Evolutionary conservation across 495 filamentous ascomycete genomes (phyloP).

Genomic region (Cercophora samala): DNA sequence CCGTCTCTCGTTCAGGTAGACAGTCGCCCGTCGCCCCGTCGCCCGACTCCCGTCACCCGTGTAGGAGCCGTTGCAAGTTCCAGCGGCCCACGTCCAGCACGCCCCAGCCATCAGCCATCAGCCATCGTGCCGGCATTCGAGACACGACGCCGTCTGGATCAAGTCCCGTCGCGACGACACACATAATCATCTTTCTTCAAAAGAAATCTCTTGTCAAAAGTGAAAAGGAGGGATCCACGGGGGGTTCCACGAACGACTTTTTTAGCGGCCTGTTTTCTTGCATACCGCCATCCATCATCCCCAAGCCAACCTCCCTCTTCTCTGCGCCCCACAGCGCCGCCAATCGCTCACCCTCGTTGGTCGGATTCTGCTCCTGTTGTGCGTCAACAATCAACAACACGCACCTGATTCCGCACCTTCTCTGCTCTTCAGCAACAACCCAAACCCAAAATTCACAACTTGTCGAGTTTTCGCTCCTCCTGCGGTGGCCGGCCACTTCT

Average conservation of each 20-base stretch:
- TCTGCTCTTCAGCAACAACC: constrained; percentile 26
- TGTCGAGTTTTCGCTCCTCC: constrained; percentile 3
- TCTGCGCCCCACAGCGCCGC: constrained; percentile 32
- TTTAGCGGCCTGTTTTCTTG: constrained; percentile 6
- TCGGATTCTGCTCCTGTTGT: constrained; percentile 20
- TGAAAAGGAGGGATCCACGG: no score
- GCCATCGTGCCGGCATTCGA: constrained; percentile 16
- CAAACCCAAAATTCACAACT: constrained; percentile 1
- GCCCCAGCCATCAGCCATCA: constrained; percentile 6
- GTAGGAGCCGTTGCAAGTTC: constrained; percentile 17
- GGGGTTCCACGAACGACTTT: neutral
- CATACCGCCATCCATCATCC: constrained; percentile 16
- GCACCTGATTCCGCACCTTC: neutral
- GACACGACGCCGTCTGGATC: constrained; percentile 15
- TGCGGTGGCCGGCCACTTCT: constrained; percentile 32
- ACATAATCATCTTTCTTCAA: no score
- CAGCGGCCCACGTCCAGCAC: constrained; percentile 9
- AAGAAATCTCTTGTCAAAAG: constrained; percentile 14
- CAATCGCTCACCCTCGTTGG: constrained; percentile 30
- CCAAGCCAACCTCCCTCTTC: constrained; percentile 32
- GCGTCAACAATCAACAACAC: constrained; percentile 28
- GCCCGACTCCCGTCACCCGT: constrained; percentile 2
- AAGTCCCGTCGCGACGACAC: constrained; percentile 2
- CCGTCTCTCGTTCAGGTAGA: constrained; percentile 29
- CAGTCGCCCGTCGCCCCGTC: neutral